These are phyloP conservation scores for Pontederia paniculata DNA, from an alignment of 176 grass and related monocot species.

Conservation along the genomic window DNA sequence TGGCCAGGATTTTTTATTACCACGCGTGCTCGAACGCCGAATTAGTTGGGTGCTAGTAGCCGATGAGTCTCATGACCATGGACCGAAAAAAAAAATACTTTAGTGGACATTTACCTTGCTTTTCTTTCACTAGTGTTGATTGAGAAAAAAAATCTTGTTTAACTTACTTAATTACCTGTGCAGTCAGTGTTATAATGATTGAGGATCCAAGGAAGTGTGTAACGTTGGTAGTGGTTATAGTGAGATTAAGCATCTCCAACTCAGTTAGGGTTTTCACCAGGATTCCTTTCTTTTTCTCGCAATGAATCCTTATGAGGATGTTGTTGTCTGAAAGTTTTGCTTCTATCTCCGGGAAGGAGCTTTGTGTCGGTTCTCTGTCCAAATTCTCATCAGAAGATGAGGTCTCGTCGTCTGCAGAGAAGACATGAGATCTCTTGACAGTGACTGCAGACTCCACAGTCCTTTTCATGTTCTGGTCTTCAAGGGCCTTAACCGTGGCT, in stretches of 20 bases:
- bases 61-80: no score
- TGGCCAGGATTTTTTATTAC: no score
- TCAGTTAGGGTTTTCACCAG: constrained; percentile 41
- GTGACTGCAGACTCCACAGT: constrained; percentile 22
- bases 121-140: no score
- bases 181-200: constrained; percentile 43
- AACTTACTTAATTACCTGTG: constrained; percentile 22
- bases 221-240: constrained; percentile 43
- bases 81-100: no score
- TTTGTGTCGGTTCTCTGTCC: neutral
- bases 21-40: no score
- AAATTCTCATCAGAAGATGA: neutral
- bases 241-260: constrained; percentile 36
- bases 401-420: neutral
- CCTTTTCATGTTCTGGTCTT: constrained; percentile 24
- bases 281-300: constrained; percentile 31
- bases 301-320: constrained; percentile 40
- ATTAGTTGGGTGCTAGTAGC: no score
- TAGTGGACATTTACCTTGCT: no score
- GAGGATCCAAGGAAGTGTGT: constrained; percentile 33
- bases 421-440: constrained; percentile 23
- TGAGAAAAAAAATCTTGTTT: no score
- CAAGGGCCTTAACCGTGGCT: constrained; percentile 38
- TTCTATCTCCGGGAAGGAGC: constrained; percentile 20
- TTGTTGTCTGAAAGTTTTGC: constrained; percentile 32